Base-by-base conservation (phyloP, 2,329 filamentous ascomycete species). In the Cadophora sp. region DNA sequence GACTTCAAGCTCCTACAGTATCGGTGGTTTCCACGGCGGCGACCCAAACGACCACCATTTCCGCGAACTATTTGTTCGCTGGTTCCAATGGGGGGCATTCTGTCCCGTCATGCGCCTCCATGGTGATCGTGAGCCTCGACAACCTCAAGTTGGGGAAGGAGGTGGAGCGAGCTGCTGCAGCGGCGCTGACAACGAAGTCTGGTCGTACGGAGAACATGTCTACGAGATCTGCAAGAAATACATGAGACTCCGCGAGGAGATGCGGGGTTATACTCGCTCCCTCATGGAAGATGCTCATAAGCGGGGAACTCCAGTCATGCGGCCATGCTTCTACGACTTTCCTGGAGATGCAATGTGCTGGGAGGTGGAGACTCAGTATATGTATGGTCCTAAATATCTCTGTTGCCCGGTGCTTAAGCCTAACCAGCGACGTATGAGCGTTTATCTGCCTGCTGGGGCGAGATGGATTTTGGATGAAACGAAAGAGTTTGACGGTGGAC, bases 71-170 rank as follows among this genome's bases (percentile, higher is more conserved):
- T 87, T 91, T 66, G 84, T 87, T 0, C 80, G 89, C 1, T 91
- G 89, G 89, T 91, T 91, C 75, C 88, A 91, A 72, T 91, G 88
- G 87, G 88, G 85, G 0, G 79, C 87, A 0, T 91, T 89, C 72
- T 89, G 87, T 65, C 89, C 89, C 0, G 88, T 91, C 1, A 89
- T 91, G 83, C 79, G 89, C 2, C 80, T 91, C 0, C 89, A 91
- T 71, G 89, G 89, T 5, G 86, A 90, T 73, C 82, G 89, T 0
- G 87, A 89, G 74, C 89, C 89, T 0, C 81, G 83, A 70, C 78
- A 86, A 76, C 75, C 81, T 65, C 70, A 84, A 75, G 68, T 69
- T 20, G 70, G 71, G 5, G 68, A 39, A 22, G 65, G 58, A 0
- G 72, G 71, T 24, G 73, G 73, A 18, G 65, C 69, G 2, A 71